phyloP scores from a whole-genome alignment of 768 basidiomycete genomes.

The Calocera viscosa region DNA sequence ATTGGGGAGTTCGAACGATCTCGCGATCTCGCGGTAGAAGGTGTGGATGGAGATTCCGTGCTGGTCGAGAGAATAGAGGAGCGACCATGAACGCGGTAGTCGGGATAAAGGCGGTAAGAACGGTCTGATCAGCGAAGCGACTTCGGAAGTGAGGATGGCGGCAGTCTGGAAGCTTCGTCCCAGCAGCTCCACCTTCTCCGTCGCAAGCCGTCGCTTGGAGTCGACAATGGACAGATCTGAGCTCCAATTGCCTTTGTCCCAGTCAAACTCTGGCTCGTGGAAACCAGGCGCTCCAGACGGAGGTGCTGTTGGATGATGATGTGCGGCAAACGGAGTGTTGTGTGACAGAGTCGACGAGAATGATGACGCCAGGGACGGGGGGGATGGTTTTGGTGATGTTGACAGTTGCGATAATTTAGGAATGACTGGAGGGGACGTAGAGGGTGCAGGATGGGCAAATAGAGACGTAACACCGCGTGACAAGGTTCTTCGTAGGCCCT shows the following conservation, averaged over 20 bases:
- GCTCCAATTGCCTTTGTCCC: slow-evolving; percentile 54
- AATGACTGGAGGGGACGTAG: not conserved
- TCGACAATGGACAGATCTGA: slow-evolving; percentile 21
- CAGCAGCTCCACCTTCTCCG: slow-evolving; percentile 34
- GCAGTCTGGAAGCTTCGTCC: slow-evolving; percentile 47
- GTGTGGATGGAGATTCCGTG: slow-evolving; percentile 89
- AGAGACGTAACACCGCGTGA: not conserved
- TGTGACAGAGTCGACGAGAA: not conserved
- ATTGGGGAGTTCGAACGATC: slow-evolving; percentile 15
- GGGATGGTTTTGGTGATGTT: not conserved
- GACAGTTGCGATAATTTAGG: not conserved
- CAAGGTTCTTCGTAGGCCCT: not conserved
- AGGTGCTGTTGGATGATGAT: slow-evolving; percentile 30
- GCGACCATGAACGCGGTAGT: slow-evolving; percentile 57
- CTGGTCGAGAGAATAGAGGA: slow-evolving; percentile 85
- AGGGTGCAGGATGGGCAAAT: not conserved
- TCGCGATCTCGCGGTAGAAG: slow-evolving; percentile 42
- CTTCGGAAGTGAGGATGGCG: slow-evolving; percentile 37
- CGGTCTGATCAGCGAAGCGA: slow-evolving; percentile 50
- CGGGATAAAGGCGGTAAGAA: slow-evolving; percentile 58
- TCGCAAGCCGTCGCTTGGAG: slow-evolving; percentile 24
- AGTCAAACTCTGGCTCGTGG: slow-evolving; percentile 48
- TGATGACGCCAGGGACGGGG: not conserved
- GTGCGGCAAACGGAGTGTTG: slow-evolving; percentile 37
- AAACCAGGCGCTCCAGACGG: slow-evolving; percentile 59